Base-by-base conservation (phyloP, 148 eudicot species). In the Hydrangea macrophylla region DNA sequence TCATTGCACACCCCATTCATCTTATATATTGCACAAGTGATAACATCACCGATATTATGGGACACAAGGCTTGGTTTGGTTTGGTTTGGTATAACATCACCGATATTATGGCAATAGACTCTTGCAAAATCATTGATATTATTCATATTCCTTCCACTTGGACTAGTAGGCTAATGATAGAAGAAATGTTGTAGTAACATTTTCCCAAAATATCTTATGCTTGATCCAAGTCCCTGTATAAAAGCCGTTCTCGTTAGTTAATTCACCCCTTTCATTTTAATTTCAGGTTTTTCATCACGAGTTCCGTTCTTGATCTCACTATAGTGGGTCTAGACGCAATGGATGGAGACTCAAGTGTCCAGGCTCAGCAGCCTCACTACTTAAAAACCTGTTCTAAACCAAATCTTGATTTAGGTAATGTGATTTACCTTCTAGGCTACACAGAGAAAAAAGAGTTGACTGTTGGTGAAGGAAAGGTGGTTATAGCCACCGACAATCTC, bases 401-500 rank as follows among this genome's bases (percentile, higher is more conserved):
- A 33, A 85, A 81, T 67, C 81, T 94, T 9, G 97, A 90, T 44
- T 73, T 94, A 45, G 99, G 99, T 27, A 85, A 72, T 75, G 67
- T 65, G 13, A 91, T 94, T 53, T 94, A 88, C 76, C 84, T 90
- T 60, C 75, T 94, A 35, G 99, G 99, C 2, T 81, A 87, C 70
- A 80, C 93, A 1, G 78, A 80, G 42, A 83, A 89, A 69, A 82
- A 75, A 20, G 90, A 88, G 65, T 72, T 94, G 75, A 73, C 85
- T 1, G 69, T 90, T n/a, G 95, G 97, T 20, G 99, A 94, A 77
- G 92, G 97, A 15, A 94, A 94, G 70, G 93, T 94, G 23, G 89
- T 90, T 30, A 90, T 94, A 76, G 96, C 97, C 74, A 94, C 99
- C 0, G 99, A 94, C 73, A 94, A 94, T 75, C 97, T 94, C 50